Evolutionary conservation across 495 filamentous ascomycete genomes (phyloP), one percentile per base, ranked within the genome.

Genomic region (Sporormia fimetaria): DNA sequence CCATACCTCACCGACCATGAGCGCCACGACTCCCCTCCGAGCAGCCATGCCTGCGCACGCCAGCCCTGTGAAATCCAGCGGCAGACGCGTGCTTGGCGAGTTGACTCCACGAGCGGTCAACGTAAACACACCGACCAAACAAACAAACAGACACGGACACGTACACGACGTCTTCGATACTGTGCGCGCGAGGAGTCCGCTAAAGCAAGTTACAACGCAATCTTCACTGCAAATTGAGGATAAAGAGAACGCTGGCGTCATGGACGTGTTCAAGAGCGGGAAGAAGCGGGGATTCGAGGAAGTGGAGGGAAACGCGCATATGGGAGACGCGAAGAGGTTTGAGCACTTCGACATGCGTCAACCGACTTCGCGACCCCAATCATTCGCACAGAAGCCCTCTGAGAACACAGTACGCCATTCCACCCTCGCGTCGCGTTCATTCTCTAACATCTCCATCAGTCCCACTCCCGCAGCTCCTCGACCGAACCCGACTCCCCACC

Each of bases 51-150:
- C 40, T 0, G 14, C 41, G 21, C 7, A 21, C 21, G 21, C 28
- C 14, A 50, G 25, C 21, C 52, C 47, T 6, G 22, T 30, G 7
- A 42, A 50, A 23, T 46, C 37, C 4, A 33, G 43, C 22, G 28
- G 27, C 20, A 40, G 53, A 43, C 49, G 49, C 49, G 45, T 50
- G 4, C 36, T 56, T 9, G 49, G 49, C 25, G 49, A 56, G 34
- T 28, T 56, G 11, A 34, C 53, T n/a, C 44, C 49, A n/a, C 49
- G 47, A 14, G 40, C 53, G 16, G 15, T 40, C 2, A 53, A n/a
- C n/a, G n/a, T n/a, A n/a, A n/a, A 44, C 25, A 43, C 45, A 37
- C 41, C 49, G 17, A 28, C 40, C 25, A 37, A 45, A 42, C 40
- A 46, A 27, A 23, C 42, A 29, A 36, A 15, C 34, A 7, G 6